Evolutionary conservation across 768 basidiomycete genomes (phyloP), one percentile per base, ranked within the genome.

Genomic region (Suillus luteus): DNA sequence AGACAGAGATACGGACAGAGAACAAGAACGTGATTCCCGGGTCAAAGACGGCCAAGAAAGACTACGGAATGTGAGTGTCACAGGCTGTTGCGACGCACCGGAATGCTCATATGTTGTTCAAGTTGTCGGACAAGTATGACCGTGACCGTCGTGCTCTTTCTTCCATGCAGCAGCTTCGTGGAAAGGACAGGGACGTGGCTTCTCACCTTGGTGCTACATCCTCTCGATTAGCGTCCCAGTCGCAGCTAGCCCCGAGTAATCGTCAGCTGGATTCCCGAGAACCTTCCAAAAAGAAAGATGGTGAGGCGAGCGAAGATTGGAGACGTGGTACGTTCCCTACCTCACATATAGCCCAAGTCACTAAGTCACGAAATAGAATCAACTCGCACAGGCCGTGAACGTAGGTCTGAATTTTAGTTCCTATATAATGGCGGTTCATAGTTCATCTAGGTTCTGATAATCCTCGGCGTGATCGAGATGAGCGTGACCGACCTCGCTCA

Each of bases 121-220:
- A 95, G 92, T 81, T 94, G 22, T 93, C 92, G 19, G 92, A 95
- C 75, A 93, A 91, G 76, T 94, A 88, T 69, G 92, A 93, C 78
- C 89, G 92, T 51, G 91, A 91, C 73, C 87, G 91, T 55, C 82
- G 91, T 59, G 83, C 84, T 58, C 77, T 86, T 59, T 74, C 75
- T 22, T 68, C 84, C 84, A 67, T 81, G 52, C 72, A 81, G 54
- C 78, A 76, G 62, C 70, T 85, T 60, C 81, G 90, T 55, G 81
- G 76, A 62, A 90, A 90, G 72, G 90, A 92, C 66, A 81, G 90
- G 70, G 91, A 92, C 64, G 66, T 75, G 31, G 83, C 86, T 19
- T 85, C 89, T 38, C 89, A 91, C 75, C 79, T 88, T 48, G 67
- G 79, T 37, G 65, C 82, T 69, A 54, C 78, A 33, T 76, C 82